phyloP scores from a whole-genome alignment of 192 early-diverging fungal species.

The Haplosporangium gracile region DNA sequence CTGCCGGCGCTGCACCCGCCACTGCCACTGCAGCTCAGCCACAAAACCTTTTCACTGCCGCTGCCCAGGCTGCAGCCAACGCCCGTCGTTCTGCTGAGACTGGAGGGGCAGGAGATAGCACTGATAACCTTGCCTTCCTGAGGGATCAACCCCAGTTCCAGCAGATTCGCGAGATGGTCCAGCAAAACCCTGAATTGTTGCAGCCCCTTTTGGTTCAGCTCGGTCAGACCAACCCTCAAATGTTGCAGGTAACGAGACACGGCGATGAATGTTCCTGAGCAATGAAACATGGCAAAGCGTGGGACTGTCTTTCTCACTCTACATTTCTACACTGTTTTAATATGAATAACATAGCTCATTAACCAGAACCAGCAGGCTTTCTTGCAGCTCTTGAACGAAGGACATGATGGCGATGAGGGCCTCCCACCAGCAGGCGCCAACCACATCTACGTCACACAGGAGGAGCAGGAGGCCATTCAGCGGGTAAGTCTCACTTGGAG shows the following conservation, averaged over 20 bases:
- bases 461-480: slow-evolving; percentile 93
- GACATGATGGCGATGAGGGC: slow-evolving; percentile 71
- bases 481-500: slow-evolving; percentile 63
- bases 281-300: not conserved
- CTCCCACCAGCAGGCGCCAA: slow-evolving; percentile 62
- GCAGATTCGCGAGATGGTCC: slow-evolving; percentile 90
- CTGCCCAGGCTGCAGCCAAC: slow-evolving; percentile 62
- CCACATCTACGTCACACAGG: slow-evolving; percentile 86
- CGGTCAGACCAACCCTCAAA: slow-evolving; percentile 86
- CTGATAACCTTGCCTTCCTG: slow-evolving; percentile 65
- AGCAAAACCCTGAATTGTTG: slow-evolving; percentile 87
- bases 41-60: slow-evolving; percentile 74
- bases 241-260: slow-evolving; percentile 66
- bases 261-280: not conserved
- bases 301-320: not conserved
- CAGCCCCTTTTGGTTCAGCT: slow-evolving; percentile 89
- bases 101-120: slow-evolving; percentile 59
- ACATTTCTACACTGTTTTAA: not conserved
- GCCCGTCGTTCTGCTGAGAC: slow-evolving; percentile 45
- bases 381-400: slow-evolving; percentile 77
- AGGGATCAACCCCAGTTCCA: slow-evolving; percentile 91
- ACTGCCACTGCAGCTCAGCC: slow-evolving; percentile 43
- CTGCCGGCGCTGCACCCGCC: slow-evolving; percentile 10
- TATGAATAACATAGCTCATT: slow-evolving; percentile 62
- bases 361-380: slow-evolving; percentile 84